Base-by-base conservation (phyloP, 2,329 filamentous ascomycete species). In the Fusarium drepaniforme region DNA sequence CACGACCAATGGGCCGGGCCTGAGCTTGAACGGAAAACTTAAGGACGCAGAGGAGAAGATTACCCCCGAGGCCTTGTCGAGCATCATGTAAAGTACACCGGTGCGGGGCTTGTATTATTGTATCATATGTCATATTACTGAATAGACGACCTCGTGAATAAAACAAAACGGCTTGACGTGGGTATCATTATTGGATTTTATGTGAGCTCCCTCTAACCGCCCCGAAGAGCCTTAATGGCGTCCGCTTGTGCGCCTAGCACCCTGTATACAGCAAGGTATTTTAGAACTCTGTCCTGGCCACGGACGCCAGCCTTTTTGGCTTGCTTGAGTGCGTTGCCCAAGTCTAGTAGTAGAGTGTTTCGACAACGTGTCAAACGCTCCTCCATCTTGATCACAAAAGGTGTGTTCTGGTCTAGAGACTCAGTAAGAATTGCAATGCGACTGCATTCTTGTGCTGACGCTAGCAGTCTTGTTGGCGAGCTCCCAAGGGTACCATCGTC, bases 1-100 rank as follows among this genome's bases (percentile, higher is more conserved):
- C 86, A 95, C 95, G 15, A 97, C 96, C 8, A 89, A 97, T 80
- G 92, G 93, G 2, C 96, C 97, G 2, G 96, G 95, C 0, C 91
- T 99, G 86, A 95, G 92, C 81, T 85, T 99, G 82, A 97, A 90
- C 81, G 96, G 96, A 67, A 91, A 93, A 65, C 93, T 97, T 82
- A 91, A 85, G 78, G 87, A 92, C 64, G 86, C 88, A 6, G 88
- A 90, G 70, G 90, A 90, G 71, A 86, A 84, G 60, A 82, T 93
- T 58, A 86, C 86, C 53, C 85, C 88, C 30, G 87, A 85, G 56
- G 84, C 89, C 71, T 79, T 93, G 77, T 84, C 87, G 63, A 86
- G 86, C 25, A 85, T 87, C 70, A 91, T 90, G 87, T 90, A 88
- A 85, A 66, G 62, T 65, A 42, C 53, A 37, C 63, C 58, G 57